Conservation (phyloP, 805 yeast species). For the Wickerhamiella australiensis region DNA sequence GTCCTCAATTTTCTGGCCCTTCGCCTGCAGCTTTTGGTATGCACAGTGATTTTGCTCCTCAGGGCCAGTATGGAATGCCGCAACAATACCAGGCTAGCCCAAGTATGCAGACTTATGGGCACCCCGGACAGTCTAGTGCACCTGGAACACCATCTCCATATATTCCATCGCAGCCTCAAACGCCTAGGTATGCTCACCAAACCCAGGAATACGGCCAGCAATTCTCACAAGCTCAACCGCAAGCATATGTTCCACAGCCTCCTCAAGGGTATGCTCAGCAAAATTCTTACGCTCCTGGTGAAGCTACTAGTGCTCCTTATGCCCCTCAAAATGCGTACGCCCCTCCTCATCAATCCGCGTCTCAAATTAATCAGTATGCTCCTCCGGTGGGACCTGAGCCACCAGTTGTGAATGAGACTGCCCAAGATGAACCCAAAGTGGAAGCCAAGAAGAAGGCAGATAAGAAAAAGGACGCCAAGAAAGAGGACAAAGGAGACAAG, state of each 20-base stretch:
- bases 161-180: background rate
- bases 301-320: background rate
- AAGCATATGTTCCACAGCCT: background rate
- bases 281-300: background rate
- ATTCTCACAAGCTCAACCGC: background rate
- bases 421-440: slow-evolving; percentile 1
- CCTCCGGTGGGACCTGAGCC: slow-evolving; percentile 10
- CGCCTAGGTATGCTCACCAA: background rate
- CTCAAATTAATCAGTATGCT: slow-evolving; percentile 7
- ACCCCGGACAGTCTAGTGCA: background rate
- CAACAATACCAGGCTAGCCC: background rate
- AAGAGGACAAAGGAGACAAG: slow-evolving; percentile 20
- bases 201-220: background rate
- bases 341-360: background rate
- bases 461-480: slow-evolving; percentile 21
- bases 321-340: slow-evolving; percentile 9
- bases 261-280: slow-evolving; percentile 2
- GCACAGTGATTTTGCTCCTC: slow-evolving; percentile 3
- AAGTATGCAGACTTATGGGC: background rate
- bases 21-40: background rate
- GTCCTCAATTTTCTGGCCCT: background rate
- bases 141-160: background rate
- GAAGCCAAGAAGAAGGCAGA: slow-evolving; percentile 18
- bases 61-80: slow-evolving; percentile 1
- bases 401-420: slow-evolving; percentile 6